A percentile compares a stretch with the other conserved stretches of the same genome.
phyloP scores from a whole-genome alignment of 495 filamentous ascomycete species.

The Penicillium macrosclerotiorum region DNA sequence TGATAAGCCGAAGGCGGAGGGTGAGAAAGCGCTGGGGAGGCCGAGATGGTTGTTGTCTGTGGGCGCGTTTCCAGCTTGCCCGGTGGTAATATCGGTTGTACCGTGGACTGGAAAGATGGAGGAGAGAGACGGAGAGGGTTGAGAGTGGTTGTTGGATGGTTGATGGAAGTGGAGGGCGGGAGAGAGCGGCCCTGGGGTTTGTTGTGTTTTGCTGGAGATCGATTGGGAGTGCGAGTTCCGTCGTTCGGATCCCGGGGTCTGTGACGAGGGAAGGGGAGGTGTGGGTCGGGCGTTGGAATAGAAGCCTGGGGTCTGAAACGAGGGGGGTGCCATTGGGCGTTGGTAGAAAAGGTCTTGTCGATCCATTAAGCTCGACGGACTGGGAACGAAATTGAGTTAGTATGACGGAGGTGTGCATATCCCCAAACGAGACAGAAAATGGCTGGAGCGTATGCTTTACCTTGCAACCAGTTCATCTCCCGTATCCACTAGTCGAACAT shows the following conservation, averaged over 20 bases:
- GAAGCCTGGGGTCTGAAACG: slow-evolving; percentile 12
- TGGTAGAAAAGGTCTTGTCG: slow-evolving; percentile 24
- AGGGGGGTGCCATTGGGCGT: slow-evolving; percentile 14
- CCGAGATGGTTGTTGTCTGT: slow-evolving; percentile 14
- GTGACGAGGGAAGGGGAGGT: slow-evolving; percentile 11
- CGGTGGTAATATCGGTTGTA: slow-evolving; percentile 7
- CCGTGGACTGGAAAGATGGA: slow-evolving; percentile 29
- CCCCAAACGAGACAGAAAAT: too few species aligned
- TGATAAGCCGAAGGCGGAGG: slow-evolving; percentile 30
- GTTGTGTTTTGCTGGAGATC: slow-evolving; percentile 3
- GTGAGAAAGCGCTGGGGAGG: slow-evolving; percentile 30
- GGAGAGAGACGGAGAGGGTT: slow-evolving; percentile 17
- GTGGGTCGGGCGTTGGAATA: slow-evolving; percentile 13
- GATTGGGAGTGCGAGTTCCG: slow-evolving; percentile 8
- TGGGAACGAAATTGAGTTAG: neutral
- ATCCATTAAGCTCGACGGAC: slow-evolving; percentile 8
- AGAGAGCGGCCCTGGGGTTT: slow-evolving; percentile 7
- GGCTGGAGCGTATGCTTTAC: slow-evolving; percentile 18
- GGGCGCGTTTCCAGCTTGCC: neutral
- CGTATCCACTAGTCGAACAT: slow-evolving; percentile 56
- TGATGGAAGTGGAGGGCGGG: slow-evolving; percentile 22
- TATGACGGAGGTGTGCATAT: neutral
- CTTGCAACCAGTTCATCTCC: slow-evolving; percentile 48
- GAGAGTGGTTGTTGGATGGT: slow-evolving; percentile 3
- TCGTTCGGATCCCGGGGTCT: slow-evolving; percentile 13